Percentiles rank a stretch among this genome's conserved stretches.
These are phyloP conservation scores for Byssoonygena ceratinophila DNA, from an alignment of 2,329 filamentous ascomycete species.

Conservation along the genomic window DNA sequence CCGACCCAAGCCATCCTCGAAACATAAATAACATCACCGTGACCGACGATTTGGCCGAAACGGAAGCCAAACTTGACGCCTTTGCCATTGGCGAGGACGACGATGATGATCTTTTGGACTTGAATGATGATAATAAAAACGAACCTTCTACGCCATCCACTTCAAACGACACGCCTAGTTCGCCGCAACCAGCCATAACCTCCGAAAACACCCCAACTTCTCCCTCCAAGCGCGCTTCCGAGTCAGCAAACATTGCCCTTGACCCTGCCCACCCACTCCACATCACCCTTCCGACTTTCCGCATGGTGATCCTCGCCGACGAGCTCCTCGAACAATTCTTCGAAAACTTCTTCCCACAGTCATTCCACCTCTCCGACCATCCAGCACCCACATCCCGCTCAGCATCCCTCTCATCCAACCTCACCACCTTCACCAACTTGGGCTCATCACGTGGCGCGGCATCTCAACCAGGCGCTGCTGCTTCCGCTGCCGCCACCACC, in stretches of 20 bases:
- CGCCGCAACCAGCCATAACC: slow-evolving; percentile 18
- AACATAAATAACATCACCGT: slow-evolving; percentile 37
- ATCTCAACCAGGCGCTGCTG: slow-evolving; percentile 24
- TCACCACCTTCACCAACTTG: slow-evolving; percentile 76
- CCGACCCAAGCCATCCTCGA: slow-evolving; percentile 73
- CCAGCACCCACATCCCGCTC: slow-evolving; percentile 39
- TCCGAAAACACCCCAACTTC: slow-evolving; percentile 26
- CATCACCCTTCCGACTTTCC: slow-evolving; percentile 93
- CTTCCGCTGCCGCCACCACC: slow-evolving; percentile 19
- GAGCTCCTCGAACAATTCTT: slow-evolving; percentile 96
- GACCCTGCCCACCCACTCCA: slow-evolving; percentile 88
- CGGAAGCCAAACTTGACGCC: slow-evolving; percentile 41
- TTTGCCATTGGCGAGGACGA: slow-evolving; percentile 70
- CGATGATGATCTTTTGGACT: slow-evolving; percentile 46
- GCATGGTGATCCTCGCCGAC: slow-evolving; percentile 95
- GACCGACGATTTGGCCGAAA: slow-evolving; percentile 16
- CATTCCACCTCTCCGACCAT: slow-evolving; percentile 72
- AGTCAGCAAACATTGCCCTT: slow-evolving; percentile 76
- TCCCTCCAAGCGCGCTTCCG: slow-evolving; percentile 54
- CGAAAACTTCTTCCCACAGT: slow-evolving; percentile 85
- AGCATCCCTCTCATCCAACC: slow-evolving; percentile 51
- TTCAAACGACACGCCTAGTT: slow-evolving; percentile 17
- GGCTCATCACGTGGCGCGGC: slow-evolving; percentile 41
- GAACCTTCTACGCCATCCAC: slow-evolving; percentile 15
- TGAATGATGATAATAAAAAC: slow-evolving; percentile 6